phyloP scores from a whole-genome alignment of 352 stramenopile species.

The Phytopythium chamaehyphon region DNA sequence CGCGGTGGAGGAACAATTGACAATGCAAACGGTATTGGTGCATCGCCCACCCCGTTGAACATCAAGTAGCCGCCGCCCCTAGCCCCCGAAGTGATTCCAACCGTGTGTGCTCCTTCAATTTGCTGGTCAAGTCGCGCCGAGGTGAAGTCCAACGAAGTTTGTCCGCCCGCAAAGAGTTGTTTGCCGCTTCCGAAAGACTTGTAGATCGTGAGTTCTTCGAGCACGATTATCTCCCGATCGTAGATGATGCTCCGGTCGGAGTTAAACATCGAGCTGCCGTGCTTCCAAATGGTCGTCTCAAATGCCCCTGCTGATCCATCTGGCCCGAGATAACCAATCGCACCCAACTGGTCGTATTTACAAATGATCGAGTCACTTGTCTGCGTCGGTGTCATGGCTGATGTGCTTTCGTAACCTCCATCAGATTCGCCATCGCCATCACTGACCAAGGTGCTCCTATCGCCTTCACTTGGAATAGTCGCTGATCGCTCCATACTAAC shows the following conservation, averaged over 20 bases:
- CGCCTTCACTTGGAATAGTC: not conserved
- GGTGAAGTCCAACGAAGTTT: constrained; percentile 41
- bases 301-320: constrained; percentile 70
- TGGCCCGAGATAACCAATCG: constrained; percentile 73
- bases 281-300: constrained; percentile 83
- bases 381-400: not conserved
- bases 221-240: constrained; percentile 69
- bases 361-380: constrained; percentile 26
- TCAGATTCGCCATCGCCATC: constrained; percentile 4
- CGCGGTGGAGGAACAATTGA: constrained; percentile 39
- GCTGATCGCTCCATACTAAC: not conserved
- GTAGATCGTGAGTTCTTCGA: constrained; percentile 83
- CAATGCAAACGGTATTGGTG: constrained; percentile 71
- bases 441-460: constrained; percentile 1
- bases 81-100: constrained; percentile 29
- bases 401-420: not conserved
- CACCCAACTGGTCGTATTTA: constrained; percentile 81
- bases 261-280: constrained; percentile 81
- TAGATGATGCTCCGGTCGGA: constrained; percentile 73
- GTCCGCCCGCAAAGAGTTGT: constrained; percentile 20
- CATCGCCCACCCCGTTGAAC: constrained; percentile 84
- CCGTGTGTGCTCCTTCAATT: constrained; percentile 33
- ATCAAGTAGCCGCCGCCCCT: constrained; percentile 80
- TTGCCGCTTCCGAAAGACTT: constrained; percentile 68
- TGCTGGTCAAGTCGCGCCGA: constrained; percentile 26